Evolutionary conservation across 768 basidiomycete species (phyloP).

Genomic region (Obba rivulosa): DNA sequence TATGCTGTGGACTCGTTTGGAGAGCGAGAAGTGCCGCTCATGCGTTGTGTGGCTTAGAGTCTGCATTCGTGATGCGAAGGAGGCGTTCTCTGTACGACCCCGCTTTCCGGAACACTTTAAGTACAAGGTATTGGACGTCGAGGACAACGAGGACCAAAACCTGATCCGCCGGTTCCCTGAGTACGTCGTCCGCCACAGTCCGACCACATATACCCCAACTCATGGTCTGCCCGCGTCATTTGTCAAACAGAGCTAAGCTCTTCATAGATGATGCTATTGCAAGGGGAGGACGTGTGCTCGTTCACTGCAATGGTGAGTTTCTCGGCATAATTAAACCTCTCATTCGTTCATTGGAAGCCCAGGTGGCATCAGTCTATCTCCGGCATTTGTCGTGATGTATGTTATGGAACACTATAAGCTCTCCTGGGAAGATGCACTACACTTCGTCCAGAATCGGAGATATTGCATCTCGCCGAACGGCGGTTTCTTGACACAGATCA

Average conservation of each 20-base stretch:
- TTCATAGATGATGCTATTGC: slow-evolving; percentile 71
- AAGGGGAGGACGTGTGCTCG: slow-evolving; percentile 71
- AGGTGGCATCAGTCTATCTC: slow-evolving; percentile 87
- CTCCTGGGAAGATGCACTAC: slow-evolving; percentile 85
- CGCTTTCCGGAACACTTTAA: slow-evolving; percentile 75
- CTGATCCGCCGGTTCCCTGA: slow-evolving; percentile 85
- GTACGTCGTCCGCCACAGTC: slow-evolving; percentile 36
- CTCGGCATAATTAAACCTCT: background rate
- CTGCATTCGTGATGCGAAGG: slow-evolving; percentile 85
- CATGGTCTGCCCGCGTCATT: background rate
- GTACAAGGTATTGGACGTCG: slow-evolving; percentile 80
- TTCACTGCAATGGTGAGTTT: slow-evolving; percentile 79
- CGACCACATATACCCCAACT: background rate
- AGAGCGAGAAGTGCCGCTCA: background rate
- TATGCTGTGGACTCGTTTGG: slow-evolving; percentile 25
- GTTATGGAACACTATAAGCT: slow-evolving; percentile 82
- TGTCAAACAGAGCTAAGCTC: slow-evolving; percentile 51
- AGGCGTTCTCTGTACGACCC: slow-evolving; percentile 84
- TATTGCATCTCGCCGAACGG: slow-evolving; percentile 94
- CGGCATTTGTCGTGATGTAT: slow-evolving; percentile 89
- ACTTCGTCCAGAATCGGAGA: slow-evolving; percentile 82
- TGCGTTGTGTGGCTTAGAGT: slow-evolving; percentile 41
- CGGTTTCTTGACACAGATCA: slow-evolving; percentile 89
- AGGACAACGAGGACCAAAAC: slow-evolving; percentile 94
- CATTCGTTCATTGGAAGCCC: background rate